Evolutionary conservation across 495 filamentous ascomycete species (phyloP), one percentile per base, ranked within the genome.

Genomic region (Achaetomiella virescens): DNA sequence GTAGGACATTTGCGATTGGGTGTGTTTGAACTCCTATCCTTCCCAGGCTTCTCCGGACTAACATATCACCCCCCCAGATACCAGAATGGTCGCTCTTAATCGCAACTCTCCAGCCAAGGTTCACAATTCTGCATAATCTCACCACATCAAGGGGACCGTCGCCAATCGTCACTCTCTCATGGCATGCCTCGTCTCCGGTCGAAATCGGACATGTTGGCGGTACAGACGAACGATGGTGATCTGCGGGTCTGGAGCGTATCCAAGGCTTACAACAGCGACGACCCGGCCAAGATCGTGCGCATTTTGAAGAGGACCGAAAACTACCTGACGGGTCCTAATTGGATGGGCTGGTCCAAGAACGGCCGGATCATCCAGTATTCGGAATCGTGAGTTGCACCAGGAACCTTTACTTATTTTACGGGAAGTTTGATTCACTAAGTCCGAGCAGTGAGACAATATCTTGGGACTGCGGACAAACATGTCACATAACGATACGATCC

Each of bases 271-370:
- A 84, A 77, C 38, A 84, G 81, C 60, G 85, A 86, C 38, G 80
- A 91, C 48, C 82, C 87, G 18, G 84, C 86, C 52, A 89, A 89
- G 63, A 87, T 95, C 6, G 95, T 97, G 54, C 79, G 93, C 46
- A 84, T 95, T 5, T 71, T 99, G 47, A 95, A 91, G 72, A 77
- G 86, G 62, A 82, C 81, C 6, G 90, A 96, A 59, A 81, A 82
- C 58, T 87, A 79, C 49, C 74, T 82, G 29, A 72, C 83, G 12
- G 90, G 90, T 10, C 88, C 87, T 18, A 95, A 96, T 68, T 99
- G 92, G 92, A 88, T 96, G 78, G 87, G 82, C 22, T 99, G 93
- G 93, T 97, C 95, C 3, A 97, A 95, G 74, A 96, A 95, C 74
- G 93, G 93, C 25, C 85, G 89, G 60, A 90, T 99, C 58, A 80